These are phyloP conservation scores for Calvatia gigantea DNA, from an alignment of 768 basidiomycete species.

Conservation along the genomic window DNA sequence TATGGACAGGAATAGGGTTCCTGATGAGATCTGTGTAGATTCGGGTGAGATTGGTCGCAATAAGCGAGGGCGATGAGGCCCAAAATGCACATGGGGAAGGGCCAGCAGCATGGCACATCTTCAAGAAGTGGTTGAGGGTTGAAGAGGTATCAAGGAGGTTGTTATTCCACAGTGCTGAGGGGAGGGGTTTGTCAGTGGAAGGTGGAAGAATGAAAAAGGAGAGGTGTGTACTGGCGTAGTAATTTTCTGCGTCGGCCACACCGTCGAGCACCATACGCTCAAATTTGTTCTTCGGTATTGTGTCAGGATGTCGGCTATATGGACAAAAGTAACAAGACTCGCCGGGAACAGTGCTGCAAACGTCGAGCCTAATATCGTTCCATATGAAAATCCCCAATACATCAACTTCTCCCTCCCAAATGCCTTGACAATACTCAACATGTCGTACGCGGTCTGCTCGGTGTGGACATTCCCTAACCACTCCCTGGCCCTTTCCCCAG, in stretches of 20 bases:
- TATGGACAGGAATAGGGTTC: constrained; percentile 31
- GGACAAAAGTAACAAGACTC: neutral
- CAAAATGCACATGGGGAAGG: constrained; percentile 34
- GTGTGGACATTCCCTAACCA: constrained; percentile 30
- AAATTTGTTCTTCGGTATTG: constrained; percentile 29
- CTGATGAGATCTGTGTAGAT: constrained; percentile 28
- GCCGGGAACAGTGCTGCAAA: constrained; percentile 23
- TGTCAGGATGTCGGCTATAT: neutral
- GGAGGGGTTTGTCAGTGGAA: neutral
- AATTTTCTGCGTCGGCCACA: constrained; percentile 37
- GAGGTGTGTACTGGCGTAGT: constrained; percentile 29
- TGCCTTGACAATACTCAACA: constrained; percentile 31
- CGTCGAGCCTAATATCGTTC: constrained; percentile 19
- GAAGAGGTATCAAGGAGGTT: constrained; percentile 36
- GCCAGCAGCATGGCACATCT: constrained; percentile 34
- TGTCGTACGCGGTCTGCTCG: constrained; percentile 33
- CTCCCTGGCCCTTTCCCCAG: constrained; percentile 19
- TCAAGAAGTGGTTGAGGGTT: constrained; percentile 30
- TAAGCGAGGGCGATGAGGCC: constrained; percentile 28
- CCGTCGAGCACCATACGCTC: constrained; percentile 37
- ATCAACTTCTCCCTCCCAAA: constrained; percentile 28
- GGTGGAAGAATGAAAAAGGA: neutral
- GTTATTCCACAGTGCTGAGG: constrained; percentile 29
- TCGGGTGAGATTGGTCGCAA: constrained; percentile 30
- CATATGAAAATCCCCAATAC: constrained; percentile 32